phyloP scores from a whole-genome alignment of 2,329 filamentous ascomycete genomes.

The Aphanoascus verrucosus region DNA sequence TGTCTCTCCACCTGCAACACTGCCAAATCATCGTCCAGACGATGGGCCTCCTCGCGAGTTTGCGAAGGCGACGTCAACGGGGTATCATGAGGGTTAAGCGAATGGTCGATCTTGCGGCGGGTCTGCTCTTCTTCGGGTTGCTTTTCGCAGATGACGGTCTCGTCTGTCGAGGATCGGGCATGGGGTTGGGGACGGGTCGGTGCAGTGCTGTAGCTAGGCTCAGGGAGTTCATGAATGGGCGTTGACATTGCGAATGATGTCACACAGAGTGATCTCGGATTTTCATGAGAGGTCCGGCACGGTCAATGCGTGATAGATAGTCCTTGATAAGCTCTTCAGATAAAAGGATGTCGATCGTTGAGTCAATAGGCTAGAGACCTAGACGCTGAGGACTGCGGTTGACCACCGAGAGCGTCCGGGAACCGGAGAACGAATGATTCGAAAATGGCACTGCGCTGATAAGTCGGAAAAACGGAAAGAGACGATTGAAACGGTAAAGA shows the following conservation, averaged over 20 bases:
- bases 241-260: slow-evolving; percentile 19
- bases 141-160: slow-evolving; percentile 1
- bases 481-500: slow-evolving; percentile 1
- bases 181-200: not conserved
- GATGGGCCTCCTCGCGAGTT: slow-evolving; percentile 48
- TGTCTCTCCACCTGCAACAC: slow-evolving; percentile 54
- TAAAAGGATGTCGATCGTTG: not conserved
- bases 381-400: not conserved
- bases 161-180: slow-evolving; percentile 2
- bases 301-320: no score
- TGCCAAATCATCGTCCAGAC: slow-evolving; percentile 56
- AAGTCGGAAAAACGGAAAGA: not conserved
- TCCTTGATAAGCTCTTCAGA: no score
- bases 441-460: not conserved
- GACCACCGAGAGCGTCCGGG: not conserved
- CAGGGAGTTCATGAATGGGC: slow-evolving; percentile 15
- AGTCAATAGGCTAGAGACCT: not conserved
- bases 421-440: not conserved
- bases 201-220: slow-evolving; percentile 8
- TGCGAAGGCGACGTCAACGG: slow-evolving; percentile 41
- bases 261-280: not conserved
- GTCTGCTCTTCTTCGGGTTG: not conserved
- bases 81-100: slow-evolving; percentile 1
- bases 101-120: not conserved
- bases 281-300: not conserved